Evolutionary conservation across 371 early-diverging fungal genomes (phyloP), one percentile per base, ranked within the genome.

Genomic region (Mortierella sp.): DNA sequence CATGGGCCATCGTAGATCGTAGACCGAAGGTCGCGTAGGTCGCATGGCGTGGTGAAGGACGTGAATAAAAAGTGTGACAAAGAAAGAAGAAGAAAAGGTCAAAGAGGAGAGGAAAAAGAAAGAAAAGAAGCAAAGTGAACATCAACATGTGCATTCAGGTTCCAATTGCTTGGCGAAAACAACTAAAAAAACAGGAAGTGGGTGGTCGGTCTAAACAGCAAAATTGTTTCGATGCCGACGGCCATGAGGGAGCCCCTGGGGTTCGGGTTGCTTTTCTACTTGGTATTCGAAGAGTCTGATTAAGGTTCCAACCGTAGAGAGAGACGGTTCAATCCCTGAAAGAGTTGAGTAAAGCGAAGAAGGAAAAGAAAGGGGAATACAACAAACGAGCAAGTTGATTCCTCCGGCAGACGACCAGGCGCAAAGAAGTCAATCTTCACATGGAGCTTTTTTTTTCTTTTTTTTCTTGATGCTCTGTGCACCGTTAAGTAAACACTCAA

Each of bases 401-500:
- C 26, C 19, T 31, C 47, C 47, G 37, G 47, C 11, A 47, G 45
- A 22, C 34, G 45, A 19, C 39, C 16, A 45, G 47, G 11, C 26
- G 29, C 16, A 45, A 2, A 22, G 48, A 22, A 3, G 43, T 11
- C n/a, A 31, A 68, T 68, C 40, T 68, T 68, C 48, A 29, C 52
- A 45, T 47, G 67, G 47, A 34, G 45, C 45, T 11, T 67, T 16
- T 26, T 26, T 66, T 44, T 4, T 43, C 44, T 44, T n/a, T 45
- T 22, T 29, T 14, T 29, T 29, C 1, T 22, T 22, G 2, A 13
- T 64, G 39, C 29, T 64, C 43, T 64, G 58, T 61, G 61, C 61
- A 61, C 61, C 4, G 61, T 39, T 61, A 61, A 61, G 61, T 61
- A 61, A 61, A 61, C 61, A 34, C 50, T n/a, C n/a, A n/a, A n/a